A percentile compares a stretch with the other conserved stretches of the same genome.
Conservation (phyloP, 2,329 filamentous ascomycete genomes). For the Aspergillus fumigatiaffinis region DNA sequence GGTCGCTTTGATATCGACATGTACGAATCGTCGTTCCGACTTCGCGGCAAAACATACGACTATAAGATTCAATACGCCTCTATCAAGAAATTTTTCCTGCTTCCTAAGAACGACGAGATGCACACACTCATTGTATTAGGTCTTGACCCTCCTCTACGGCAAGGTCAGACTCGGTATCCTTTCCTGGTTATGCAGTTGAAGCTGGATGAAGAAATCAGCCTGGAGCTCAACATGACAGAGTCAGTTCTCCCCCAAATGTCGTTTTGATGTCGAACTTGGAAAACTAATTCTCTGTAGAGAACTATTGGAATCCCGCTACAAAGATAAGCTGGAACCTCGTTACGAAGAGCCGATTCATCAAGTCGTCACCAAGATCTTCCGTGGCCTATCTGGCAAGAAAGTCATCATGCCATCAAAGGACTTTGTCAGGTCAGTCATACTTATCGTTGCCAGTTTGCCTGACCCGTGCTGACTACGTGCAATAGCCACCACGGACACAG, state of each 20-base stretch:
- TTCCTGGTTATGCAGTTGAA: constrained; percentile 99
- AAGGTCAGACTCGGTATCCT: constrained; percentile 95
- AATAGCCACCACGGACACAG: constrained; percentile 78
- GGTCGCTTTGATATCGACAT: constrained; percentile 99
- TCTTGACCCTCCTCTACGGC: constrained; percentile 87
- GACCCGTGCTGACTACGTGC: constrained; percentile 2
- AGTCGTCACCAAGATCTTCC: constrained; percentile 93
- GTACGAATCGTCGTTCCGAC: constrained; percentile 95
- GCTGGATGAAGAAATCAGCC: constrained; percentile 92
- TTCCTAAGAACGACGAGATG: constrained; percentile 97
- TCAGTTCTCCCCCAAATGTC: constrained; percentile 22
- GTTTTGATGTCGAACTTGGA: background rate
- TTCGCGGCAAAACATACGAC: constrained; percentile 98
- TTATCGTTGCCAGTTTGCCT: no score
- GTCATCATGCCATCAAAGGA: constrained; percentile 91
- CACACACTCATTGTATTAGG: constrained; percentile 94
- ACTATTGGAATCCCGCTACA: constrained; percentile 77
- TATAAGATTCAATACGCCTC: constrained; percentile 99
- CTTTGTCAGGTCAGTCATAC: constrained; percentile 65
- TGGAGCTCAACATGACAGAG: constrained; percentile 94
- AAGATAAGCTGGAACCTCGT: constrained; percentile 79
- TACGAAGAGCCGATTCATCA: constrained; percentile 93
- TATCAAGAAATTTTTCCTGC: constrained; percentile 98
- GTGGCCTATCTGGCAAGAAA: constrained; percentile 90
- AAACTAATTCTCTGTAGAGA: constrained; percentile 46